phyloP scores from a whole-genome alignment of 208 protist species.

The Angomonas ambiguus region DNA sequence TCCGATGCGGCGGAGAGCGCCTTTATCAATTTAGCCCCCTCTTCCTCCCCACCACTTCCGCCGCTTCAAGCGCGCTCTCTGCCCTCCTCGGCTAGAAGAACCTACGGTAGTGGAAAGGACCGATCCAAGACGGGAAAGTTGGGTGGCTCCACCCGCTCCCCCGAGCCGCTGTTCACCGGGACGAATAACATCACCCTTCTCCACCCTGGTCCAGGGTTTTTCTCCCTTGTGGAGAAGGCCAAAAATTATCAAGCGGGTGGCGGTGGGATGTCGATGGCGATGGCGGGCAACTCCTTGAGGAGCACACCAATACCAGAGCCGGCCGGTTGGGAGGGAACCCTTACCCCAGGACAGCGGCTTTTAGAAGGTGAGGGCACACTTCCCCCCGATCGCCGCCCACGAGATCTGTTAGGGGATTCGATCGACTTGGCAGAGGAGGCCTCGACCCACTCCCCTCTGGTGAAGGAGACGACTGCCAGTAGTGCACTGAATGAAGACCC shows the following conservation, averaged over 20 bases:
- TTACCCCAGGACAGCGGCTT: constrained; percentile 5
- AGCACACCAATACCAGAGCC: constrained; percentile 10
- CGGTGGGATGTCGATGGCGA: not conserved
- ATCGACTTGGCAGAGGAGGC: not conserved
- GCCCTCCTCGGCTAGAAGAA: constrained; percentile 2
- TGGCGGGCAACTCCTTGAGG: too few species aligned
- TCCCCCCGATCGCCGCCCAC: not conserved
- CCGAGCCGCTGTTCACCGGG: constrained; percentile 4
- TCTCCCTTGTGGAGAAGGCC: not conserved
- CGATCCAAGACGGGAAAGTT: not conserved
- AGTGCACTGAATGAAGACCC: not conserved
- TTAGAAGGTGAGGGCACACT: not conserved
- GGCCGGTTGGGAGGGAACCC: constrained; percentile 30
- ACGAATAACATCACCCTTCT: not conserved
- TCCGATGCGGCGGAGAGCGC: constrained; percentile 68
- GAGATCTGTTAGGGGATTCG: not conserved
- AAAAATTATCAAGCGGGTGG: not conserved
- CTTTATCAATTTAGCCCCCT: constrained; percentile 14
- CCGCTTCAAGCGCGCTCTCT: not conserved
- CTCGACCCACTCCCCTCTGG: not conserved
- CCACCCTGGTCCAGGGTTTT: constrained; percentile 1
- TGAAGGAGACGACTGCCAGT: not conserved
- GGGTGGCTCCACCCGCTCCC: not conserved
- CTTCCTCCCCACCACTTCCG: not conserved
- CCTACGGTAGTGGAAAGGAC: not conserved